Conservation (phyloP, 2,329 filamentous ascomycete genomes). For the Stemphylium lycopersici region DNA sequence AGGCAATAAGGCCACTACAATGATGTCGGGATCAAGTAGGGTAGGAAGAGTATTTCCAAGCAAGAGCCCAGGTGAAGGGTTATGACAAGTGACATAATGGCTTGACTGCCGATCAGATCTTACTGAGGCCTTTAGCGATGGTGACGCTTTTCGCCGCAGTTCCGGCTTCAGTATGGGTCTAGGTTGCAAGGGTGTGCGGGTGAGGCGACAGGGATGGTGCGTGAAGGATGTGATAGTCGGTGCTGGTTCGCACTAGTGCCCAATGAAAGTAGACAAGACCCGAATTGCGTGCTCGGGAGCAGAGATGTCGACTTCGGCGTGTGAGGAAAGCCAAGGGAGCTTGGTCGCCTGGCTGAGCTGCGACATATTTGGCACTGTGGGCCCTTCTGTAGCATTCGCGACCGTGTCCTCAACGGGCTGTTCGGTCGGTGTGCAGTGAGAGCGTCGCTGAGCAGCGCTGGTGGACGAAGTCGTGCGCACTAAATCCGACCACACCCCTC, state of each 20-base stretch:
- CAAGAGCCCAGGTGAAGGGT: conserved; percentile 8
- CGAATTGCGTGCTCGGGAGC: conserved; percentile 45
- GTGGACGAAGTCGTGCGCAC: not conserved
- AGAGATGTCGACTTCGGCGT: conserved; percentile 36
- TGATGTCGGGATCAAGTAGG: not conserved
- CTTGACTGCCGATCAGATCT: conserved; percentile 18
- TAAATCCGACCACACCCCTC: not conserved
- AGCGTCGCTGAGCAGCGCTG: not conserved
- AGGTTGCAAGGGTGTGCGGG: conserved; percentile 31
- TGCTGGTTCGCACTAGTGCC: conserved; percentile 18
- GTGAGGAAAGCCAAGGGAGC: conserved; percentile 5
- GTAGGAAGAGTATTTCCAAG: conserved; percentile 7
- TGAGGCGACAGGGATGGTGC: conserved; percentile 35
- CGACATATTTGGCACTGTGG: not conserved
- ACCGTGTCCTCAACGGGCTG: not conserved
- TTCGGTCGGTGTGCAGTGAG: not conserved
- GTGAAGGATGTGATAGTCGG: conserved; percentile 26
- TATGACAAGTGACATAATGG: conserved; percentile 36
- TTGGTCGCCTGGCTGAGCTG: not conserved
- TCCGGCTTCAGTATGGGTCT: conserved; percentile 23
- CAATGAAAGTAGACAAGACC: conserved; percentile 25
- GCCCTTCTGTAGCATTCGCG: not conserved
- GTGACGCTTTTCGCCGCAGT: conserved; percentile 21
- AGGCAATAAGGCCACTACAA: conserved; percentile 3
- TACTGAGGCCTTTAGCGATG: conserved; percentile 3